Evolutionary conservation across 768 basidiomycete genomes (phyloP).

Genomic region (Termitomyces sp.): DNA sequence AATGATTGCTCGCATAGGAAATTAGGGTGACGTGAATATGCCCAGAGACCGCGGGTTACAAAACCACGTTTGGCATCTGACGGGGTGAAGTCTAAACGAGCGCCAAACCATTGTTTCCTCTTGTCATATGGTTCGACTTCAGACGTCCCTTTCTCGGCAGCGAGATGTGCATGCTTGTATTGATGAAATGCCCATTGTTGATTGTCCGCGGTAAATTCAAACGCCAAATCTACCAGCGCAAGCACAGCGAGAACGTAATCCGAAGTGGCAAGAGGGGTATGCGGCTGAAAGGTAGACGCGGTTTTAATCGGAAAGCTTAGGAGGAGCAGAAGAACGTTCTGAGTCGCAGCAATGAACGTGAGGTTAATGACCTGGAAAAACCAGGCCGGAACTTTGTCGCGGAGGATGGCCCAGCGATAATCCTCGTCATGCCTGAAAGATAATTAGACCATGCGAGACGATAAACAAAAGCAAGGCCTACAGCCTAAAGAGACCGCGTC

Average conservation of each 20-base stretch:
- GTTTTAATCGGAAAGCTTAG: slow-evolving; percentile 53
- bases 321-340: slow-evolving; percentile 76
- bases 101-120: slow-evolving; percentile 56
- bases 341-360: slow-evolving; percentile 70
- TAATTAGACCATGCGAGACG: neutral
- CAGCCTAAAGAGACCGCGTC: slow-evolving; percentile 77
- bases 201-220: slow-evolving; percentile 87
- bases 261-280: slow-evolving; percentile 43
- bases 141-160: slow-evolving; percentile 22
- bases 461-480: slow-evolving; percentile 25
- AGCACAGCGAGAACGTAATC: slow-evolving; percentile 60
- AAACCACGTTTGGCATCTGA: slow-evolving; percentile 78
- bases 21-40: slow-evolving; percentile 88
- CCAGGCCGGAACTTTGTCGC: slow-evolving; percentile 40
- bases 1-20: slow-evolving; percentile 87
- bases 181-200: slow-evolving; percentile 85
- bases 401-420: slow-evolving; percentile 85
- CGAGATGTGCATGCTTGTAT: slow-evolving; percentile 56
- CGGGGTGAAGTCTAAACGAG: slow-evolving; percentile 61
- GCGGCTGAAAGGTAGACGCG: slow-evolving; percentile 49
- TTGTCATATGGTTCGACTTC: slow-evolving; percentile 34
- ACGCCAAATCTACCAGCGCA: slow-evolving; percentile 51
- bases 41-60: slow-evolving; percentile 79
- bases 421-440: slow-evolving; percentile 70
- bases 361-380: slow-evolving; percentile 46